phyloP scores from a whole-genome alignment of 768 basidiomycete genomes.

The Macrolepiota albuminosa region DNA sequence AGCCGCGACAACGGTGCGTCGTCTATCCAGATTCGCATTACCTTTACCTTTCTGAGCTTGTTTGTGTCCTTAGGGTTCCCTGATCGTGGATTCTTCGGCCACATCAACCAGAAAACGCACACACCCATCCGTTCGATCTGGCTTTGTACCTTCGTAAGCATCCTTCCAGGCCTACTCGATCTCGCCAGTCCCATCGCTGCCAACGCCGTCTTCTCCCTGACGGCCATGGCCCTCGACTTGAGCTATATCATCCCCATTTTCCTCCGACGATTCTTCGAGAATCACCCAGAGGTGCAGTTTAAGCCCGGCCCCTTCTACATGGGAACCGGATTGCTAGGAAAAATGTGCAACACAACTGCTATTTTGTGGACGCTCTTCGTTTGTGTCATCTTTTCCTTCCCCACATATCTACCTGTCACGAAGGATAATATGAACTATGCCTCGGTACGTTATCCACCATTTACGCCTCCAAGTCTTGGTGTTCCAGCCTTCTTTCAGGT shows the following conservation, averaged over 20 bases:
- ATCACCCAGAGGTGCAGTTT: conserved; percentile 81
- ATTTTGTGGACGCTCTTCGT: conserved; percentile 69
- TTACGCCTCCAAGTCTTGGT: neutral
- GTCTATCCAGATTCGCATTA: neutral
- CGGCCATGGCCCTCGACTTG: conserved; percentile 71
- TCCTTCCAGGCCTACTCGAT: conserved; percentile 69
- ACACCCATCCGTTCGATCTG: conserved; percentile 80
- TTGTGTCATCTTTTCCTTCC: conserved; percentile 67
- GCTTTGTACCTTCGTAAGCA: conserved; percentile 60
- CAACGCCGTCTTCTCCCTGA: conserved; percentile 78
- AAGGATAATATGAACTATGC: conserved; percentile 75
- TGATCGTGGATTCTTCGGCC: conserved; percentile 74
- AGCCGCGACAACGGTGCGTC: conserved; percentile 65
- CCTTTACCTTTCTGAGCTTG: neutral
- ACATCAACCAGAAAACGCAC: conserved; percentile 53
- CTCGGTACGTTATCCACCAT: conserved; percentile 38
- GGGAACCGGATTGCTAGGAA: conserved; percentile 63
- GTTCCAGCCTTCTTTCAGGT: conserved; percentile 20
- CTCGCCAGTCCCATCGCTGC: conserved; percentile 75
- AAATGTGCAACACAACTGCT: conserved; percentile 57
- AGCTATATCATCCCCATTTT: conserved; percentile 84
- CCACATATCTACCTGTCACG: conserved; percentile 67
- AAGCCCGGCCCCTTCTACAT: conserved; percentile 86
- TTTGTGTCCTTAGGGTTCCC: conserved; percentile 48
- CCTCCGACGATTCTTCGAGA: conserved; percentile 59